These are phyloP conservation scores for Amesomyces nigricolor DNA, from an alignment of 2,329 filamentous ascomycete species.

Conservation along the genomic window DNA sequence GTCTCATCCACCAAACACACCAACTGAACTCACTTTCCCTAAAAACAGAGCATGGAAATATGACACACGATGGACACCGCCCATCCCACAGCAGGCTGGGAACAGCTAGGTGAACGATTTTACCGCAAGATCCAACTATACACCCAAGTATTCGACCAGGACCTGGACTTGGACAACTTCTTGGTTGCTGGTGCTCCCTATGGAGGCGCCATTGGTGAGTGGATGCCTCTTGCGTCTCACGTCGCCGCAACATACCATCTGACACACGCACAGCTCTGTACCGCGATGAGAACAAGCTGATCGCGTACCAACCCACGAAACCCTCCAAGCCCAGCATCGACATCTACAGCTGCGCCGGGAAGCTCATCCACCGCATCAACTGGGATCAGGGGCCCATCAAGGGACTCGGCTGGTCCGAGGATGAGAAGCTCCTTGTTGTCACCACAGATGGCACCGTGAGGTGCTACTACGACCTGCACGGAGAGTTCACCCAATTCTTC, in stretches of 20 bases:
- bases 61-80: constrained; percentile 48
- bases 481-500: constrained; percentile 91
- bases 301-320: constrained; percentile 67
- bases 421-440: constrained; percentile 84
- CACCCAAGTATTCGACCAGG: constrained; percentile 85
- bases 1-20: not conserved
- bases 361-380: constrained; percentile 75
- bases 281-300: constrained; percentile 80
- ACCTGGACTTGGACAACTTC: constrained; percentile 93
- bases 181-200: constrained; percentile 87
- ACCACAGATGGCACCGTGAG: constrained; percentile 85
- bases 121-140: constrained; percentile 95
- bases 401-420: constrained; percentile 92
- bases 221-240: not conserved
- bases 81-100: constrained; percentile 82
- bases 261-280: constrained; percentile 60
- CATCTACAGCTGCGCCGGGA: constrained; percentile 88
- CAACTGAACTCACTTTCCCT: not conserved
- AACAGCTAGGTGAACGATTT: constrained; percentile 85
- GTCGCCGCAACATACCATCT: no score
- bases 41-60: constrained; percentile 26
- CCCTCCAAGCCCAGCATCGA: constrained; percentile 79
- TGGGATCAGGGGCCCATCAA: constrained; percentile 89
- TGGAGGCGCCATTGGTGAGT: constrained; percentile 83
- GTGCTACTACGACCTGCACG: constrained; percentile 86